A percentile compares a stretch with the other conserved stretches of the same genome.
These are phyloP conservation scores for Xerocomus amazonicus DNA, from an alignment of 1,284 basidiomycete genomes.

Conservation along the genomic window DNA sequence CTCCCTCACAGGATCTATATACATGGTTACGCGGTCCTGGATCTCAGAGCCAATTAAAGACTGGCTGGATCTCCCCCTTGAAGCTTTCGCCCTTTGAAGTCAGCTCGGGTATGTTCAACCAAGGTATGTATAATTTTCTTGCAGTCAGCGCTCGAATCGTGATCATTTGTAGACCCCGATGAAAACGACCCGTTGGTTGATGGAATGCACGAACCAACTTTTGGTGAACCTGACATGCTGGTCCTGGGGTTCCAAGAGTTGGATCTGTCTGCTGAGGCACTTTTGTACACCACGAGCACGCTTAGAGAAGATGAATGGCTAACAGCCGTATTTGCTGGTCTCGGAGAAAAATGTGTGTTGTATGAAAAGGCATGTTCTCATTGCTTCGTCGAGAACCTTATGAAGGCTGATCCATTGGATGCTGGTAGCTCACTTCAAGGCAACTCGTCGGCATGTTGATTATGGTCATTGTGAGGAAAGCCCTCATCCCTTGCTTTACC, in stretches of 20 bases:
- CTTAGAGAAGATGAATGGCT: constrained; percentile 67
- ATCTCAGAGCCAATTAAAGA: background rate
- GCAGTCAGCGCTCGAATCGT: background rate
- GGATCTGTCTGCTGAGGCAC: constrained; percentile 69
- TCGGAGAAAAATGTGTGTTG: constrained; percentile 60
- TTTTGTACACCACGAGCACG: constrained; percentile 61
- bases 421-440: constrained; percentile 57
- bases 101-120: constrained; percentile 8
- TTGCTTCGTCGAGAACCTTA: background rate
- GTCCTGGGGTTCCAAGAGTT: constrained; percentile 75
- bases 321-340: constrained; percentile 55
- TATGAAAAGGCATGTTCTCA: constrained; percentile 58
- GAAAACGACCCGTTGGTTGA: constrained; percentile 20
- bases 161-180: constrained; percentile 8
- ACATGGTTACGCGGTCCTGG: constrained; percentile 41
- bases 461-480: constrained; percentile 58
- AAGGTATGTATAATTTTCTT: constrained; percentile 13
- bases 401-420: background rate
- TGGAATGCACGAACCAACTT: constrained; percentile 4
- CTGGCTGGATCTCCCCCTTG: constrained; percentile 35
- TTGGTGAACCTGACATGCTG: constrained; percentile 57
- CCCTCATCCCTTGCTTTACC: constrained; percentile 46
- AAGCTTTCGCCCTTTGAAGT: constrained; percentile 37
- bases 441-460: constrained; percentile 78
- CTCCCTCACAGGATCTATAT: constrained; percentile 64